Evolutionary conservation across 2,329 filamentous ascomycete genomes (phyloP).

Genomic region (Verticillium alfalfae): DNA sequence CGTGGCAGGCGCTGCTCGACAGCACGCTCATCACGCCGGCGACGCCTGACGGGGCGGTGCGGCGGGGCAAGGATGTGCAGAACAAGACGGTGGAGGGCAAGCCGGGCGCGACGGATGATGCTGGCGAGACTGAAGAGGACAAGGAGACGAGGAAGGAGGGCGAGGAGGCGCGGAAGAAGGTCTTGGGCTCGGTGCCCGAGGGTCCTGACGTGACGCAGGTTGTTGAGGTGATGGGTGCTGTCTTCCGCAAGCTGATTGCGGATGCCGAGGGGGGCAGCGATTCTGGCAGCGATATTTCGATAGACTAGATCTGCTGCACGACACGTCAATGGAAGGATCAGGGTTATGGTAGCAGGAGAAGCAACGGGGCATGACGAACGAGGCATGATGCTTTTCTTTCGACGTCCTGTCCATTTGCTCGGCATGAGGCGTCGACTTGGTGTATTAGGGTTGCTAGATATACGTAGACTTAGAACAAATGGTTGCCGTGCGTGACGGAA

Average conservation of each 20-base stretch:
- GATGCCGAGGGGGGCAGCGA: conserved; percentile 1
- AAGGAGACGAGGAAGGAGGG: conserved; percentile 16
- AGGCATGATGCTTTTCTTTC: neutral
- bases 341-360: neutral
- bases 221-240: conserved; percentile 29
- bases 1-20: conserved; percentile 69
- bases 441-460: neutral
- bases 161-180: conserved; percentile 20
- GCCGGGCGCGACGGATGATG: conserved; percentile 22
- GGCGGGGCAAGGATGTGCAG: conserved; percentile 48
- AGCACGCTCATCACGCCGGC: conserved; percentile 63
- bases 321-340: neutral
- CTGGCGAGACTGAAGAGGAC: neutral
- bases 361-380: neutral
- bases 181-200: conserved; percentile 18
- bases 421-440: neutral
- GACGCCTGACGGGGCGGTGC: conserved; percentile 42
- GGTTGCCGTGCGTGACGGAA: neutral
- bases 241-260: conserved; percentile 29
- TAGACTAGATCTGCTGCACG: neutral
- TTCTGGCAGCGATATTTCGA: neutral
- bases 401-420: neutral
- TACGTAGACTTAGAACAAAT: neutral
- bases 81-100: conserved; percentile 35
- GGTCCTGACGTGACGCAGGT: conserved; percentile 37